Conservation (phyloP, 805 yeast genomes). For the Candida montana region DNA sequence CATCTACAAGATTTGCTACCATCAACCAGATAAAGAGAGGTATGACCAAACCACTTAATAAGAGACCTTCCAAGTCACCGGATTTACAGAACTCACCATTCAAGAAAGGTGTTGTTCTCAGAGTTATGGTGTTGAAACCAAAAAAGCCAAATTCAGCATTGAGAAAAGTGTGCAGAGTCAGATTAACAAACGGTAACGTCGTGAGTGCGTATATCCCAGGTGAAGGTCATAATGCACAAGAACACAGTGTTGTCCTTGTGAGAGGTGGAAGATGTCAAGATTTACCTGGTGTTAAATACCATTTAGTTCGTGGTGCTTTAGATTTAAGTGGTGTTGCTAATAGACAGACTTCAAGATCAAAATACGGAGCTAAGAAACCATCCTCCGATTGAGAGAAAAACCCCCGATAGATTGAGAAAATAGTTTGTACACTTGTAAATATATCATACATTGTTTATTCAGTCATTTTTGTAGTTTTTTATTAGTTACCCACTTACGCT, state of each 20-base stretch:
- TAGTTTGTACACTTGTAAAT: conserved; percentile 9
- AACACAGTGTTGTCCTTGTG: conserved; percentile 91
- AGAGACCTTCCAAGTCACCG: conserved; percentile 59
- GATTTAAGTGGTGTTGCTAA: conserved; percentile 95
- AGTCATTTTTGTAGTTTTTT: no score
- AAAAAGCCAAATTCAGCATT: conserved; percentile 98
- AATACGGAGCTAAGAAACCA: conserved; percentile 90
- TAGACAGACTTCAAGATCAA: conserved; percentile 82
- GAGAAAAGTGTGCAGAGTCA: conserved; percentile 93
- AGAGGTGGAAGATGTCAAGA: conserved; percentile 99
- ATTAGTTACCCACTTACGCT: background rate
- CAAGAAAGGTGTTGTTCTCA: conserved; percentile 85
- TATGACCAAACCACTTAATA: conserved; percentile 45
- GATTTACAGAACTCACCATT: conserved; percentile 81
- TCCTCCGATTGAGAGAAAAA: conserved; percentile 31
- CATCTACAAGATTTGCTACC: conserved; percentile 44
- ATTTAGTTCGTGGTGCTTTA: conserved; percentile 85
- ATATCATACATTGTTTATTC: conserved; percentile 2
- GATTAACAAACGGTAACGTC: conserved; percentile 83
- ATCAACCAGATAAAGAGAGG: conserved; percentile 75
- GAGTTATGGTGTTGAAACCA: conserved; percentile 94
- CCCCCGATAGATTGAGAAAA: no score
- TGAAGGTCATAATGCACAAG: conserved; percentile 97
- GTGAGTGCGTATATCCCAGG: conserved; percentile 95
- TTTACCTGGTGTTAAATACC: conserved; percentile 96